phyloP scores from a whole-genome alignment of 2,329 filamentous ascomycete species.

The Fusarium transvaalense region DNA sequence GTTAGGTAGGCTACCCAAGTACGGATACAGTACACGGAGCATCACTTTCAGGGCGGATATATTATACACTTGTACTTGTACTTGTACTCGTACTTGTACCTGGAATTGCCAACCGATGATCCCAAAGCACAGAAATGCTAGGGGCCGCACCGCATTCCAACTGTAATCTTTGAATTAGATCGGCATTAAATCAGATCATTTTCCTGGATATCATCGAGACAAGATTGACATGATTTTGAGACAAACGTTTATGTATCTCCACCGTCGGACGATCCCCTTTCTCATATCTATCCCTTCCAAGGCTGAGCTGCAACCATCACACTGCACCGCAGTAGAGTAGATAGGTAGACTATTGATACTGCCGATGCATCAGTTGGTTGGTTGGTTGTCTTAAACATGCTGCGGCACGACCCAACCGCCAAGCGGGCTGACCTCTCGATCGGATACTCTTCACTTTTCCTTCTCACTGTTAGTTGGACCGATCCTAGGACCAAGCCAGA shows the following conservation, averaged over 20 bases:
- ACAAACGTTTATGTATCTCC: conserved; percentile 14
- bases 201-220: neutral
- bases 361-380: conserved; percentile 26
- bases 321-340: too few relatives aligned
- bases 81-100: neutral
- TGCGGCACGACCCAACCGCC: conserved; percentile 15
- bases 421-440: conserved; percentile 27
- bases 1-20: neutral
- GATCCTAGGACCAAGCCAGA: conserved; percentile 2
- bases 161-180: conserved; percentile 5
- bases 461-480: conserved; percentile 4
- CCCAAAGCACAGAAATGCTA: neutral
- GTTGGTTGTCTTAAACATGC: conserved; percentile 24
- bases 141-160: conserved; percentile 27
- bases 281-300: conserved; percentile 2
- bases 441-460: conserved; percentile 9
- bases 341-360: conserved; percentile 6
- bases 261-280: conserved; percentile 1
- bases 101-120: conserved; percentile 8
- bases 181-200: conserved; percentile 4
- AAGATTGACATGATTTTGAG: neutral
- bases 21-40: too few relatives aligned
- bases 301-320: conserved; percentile 3
- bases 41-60: neutral
- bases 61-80: too few relatives aligned